A percentile compares a stretch with the other conserved stretches of the same genome.
Evolutionary conservation across 2,329 filamentous ascomycete species (phyloP).

Genomic region (Metarhizium brunneum): DNA sequence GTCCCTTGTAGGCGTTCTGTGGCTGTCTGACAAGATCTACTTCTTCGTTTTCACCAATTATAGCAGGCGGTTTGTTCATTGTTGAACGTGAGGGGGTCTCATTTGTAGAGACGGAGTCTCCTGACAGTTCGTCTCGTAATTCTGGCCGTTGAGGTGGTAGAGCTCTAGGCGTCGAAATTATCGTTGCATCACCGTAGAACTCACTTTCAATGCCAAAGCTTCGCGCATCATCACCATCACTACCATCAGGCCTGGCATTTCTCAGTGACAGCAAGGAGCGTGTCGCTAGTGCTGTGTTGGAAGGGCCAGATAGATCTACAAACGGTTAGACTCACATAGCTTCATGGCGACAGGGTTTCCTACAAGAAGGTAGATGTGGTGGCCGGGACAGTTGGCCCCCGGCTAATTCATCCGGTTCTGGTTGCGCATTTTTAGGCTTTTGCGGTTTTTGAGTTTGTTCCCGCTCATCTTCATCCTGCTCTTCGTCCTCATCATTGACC

Average conservation of each 20-base stretch:
- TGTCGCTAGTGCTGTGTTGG: neutral
- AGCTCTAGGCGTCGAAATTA: constrained; percentile 19
- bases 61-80: neutral
- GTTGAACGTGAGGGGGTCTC: neutral
- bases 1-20: neutral
- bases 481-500: constrained; percentile 8
- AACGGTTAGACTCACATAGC: neutral
- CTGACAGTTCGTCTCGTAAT: neutral
- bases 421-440: neutral
- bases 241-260: constrained; percentile 7
- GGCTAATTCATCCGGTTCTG: constrained; percentile 15
- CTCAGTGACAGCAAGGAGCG: neutral
- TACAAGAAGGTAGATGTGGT: constrained; percentile 4
- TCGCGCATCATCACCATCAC: constrained; percentile 22
- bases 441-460: neutral
- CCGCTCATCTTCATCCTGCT: neutral
- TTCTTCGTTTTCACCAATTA: constrained; percentile 1
- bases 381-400: neutral
- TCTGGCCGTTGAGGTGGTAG: neutral
- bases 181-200: constrained; percentile 27
- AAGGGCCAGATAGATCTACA: constrained; percentile 5
- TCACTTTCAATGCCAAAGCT: constrained; percentile 28
- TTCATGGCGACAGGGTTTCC: neutral
- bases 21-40: constrained; percentile 1
- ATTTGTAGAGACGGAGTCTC: neutral